A percentile compares a stretch with the other conserved stretches of the same genome.
Evolutionary conservation across 1,139 yeast genomes (phyloP).

Genomic region (Debaryomyces udenii): DNA sequence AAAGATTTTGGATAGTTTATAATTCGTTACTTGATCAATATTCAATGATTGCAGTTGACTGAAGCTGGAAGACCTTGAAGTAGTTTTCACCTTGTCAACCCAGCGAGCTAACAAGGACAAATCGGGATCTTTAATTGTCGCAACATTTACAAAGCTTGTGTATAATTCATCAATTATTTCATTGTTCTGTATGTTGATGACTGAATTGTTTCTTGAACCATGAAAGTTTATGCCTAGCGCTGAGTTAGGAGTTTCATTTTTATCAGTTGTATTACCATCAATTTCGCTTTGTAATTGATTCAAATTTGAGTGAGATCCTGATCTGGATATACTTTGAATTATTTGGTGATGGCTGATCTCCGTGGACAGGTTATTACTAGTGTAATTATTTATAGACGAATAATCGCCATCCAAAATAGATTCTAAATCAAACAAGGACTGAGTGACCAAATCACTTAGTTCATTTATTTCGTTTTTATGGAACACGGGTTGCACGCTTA

Average conservation of each 20-base stretch:
- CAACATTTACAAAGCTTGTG: slow-evolving; percentile 66
- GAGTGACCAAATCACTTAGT: slow-evolving; percentile 80
- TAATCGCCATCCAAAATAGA: slow-evolving; percentile 82
- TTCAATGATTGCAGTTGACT: slow-evolving; percentile 10
- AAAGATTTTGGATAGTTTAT: slow-evolving; percentile 64
- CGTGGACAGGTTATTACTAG: not conserved
- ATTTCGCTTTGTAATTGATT: slow-evolving; percentile 1
- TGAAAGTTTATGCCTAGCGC: slow-evolving; percentile 2
- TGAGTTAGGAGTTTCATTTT: not conserved
- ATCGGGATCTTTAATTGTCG: slow-evolving; percentile 49
- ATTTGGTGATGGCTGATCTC: slow-evolving; percentile 5
- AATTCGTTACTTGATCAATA: slow-evolving; percentile 21
- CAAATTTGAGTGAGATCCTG: slow-evolving; percentile 6
- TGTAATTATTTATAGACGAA: slow-evolving; percentile 7
- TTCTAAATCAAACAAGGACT: slow-evolving; percentile 79
- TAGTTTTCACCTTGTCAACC: slow-evolving; percentile 48
- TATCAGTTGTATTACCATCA: not conserved
- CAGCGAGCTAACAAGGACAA: slow-evolving; percentile 51
- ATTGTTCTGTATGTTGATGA: slow-evolving; percentile 22
- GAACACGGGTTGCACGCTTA: slow-evolving; percentile 94
- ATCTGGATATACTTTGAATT: slow-evolving; percentile 9
- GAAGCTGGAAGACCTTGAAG: slow-evolving; percentile 22
- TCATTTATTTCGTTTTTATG: slow-evolving; percentile 86
- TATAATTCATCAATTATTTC: slow-evolving; percentile 64
- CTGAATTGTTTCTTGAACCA: slow-evolving; percentile 10